These are phyloP conservation scores for Periglandula ipomoeae DNA, from an alignment of 2,329 filamentous ascomycete species.

Conservation along the genomic window DNA sequence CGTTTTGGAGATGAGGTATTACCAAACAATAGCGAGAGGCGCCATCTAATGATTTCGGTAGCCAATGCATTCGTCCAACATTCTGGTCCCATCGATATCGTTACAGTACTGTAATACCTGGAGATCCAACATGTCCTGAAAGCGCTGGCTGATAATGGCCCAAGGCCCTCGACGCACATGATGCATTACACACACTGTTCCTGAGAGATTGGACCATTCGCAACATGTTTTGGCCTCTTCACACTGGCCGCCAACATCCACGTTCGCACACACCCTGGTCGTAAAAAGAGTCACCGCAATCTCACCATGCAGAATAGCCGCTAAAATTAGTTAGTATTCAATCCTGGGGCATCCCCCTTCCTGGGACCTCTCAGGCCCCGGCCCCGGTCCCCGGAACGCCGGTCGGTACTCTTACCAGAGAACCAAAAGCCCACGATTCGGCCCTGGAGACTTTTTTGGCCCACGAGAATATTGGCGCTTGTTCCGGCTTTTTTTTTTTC, in stretches of 20 bases:
- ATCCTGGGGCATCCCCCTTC: slow-evolving; percentile 2
- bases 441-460: background rate
- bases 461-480: background rate
- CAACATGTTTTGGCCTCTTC: background rate
- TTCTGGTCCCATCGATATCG: background rate
- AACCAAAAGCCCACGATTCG: background rate
- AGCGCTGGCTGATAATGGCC: background rate
- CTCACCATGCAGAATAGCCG: slow-evolving; percentile 6
- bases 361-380: background rate
- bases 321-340: slow-evolving; percentile 1
- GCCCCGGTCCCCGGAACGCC: background rate
- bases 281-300: slow-evolving; percentile 1
- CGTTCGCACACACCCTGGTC: background rate
- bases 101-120: too few species aligned
- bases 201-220: background rate
- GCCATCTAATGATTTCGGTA: background rate
- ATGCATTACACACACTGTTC: background rate
- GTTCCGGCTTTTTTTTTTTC: background rate
- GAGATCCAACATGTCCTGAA: background rate
- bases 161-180: too few species aligned
- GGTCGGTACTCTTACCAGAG: background rate
- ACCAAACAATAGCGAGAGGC: background rate
- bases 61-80: background rate
- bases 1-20: too few species aligned
- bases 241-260: background rate